Base-by-base conservation (phyloP, 108 stramenopile species). In the Skeletonema menzelii region DNA sequence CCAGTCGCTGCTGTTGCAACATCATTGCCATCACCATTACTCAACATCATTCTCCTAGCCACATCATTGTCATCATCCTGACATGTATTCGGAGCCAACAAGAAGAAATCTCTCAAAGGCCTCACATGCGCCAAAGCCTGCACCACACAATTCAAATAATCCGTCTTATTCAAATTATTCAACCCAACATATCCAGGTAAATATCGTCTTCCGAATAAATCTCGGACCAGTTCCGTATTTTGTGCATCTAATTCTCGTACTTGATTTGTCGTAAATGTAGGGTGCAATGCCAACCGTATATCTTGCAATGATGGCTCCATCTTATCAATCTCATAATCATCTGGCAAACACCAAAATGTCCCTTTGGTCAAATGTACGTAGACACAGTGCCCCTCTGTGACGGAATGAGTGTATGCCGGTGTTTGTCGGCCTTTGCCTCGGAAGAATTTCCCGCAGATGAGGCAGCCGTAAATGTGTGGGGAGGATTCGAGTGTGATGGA, bases 401-500 rank as follows among this genome's bases (percentile, higher is more conserved):
- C 94, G 22, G 83, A 65, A 76, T 99, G 99, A 2, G 91, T 97
- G 71, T 95, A 97, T 1, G 99, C 99, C 19, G 97, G 98, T 11
- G 98, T 99, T 24, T 82, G 86, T 27, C 65, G 73, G 42, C 98
- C 97, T 30, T 88, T 60, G 8, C 99, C 99, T 12, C 96, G 94
- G 76, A 98, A 98, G 84, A 88, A 98, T 63, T 96, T 97, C 49
- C 99, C 99, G 75, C 99, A 99, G 8, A 98, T 96, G 27, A 99
- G 87, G 81, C 99, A 99, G 0, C 79, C 92, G 69, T 98, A 99
- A 17, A 99, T 95, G 81, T 98, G 96, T 7, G 92, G 83, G 27
- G 94, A 94, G 15, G 91, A 76, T 46, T 91, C 85, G 49, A 98
- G 77, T 13, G 98, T 89, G 8, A 97, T 86, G 62, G 95, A 94